Evolutionary conservation across 257 asterid genomes (phyloP).

Genomic region (Sherardia arvensis): DNA sequence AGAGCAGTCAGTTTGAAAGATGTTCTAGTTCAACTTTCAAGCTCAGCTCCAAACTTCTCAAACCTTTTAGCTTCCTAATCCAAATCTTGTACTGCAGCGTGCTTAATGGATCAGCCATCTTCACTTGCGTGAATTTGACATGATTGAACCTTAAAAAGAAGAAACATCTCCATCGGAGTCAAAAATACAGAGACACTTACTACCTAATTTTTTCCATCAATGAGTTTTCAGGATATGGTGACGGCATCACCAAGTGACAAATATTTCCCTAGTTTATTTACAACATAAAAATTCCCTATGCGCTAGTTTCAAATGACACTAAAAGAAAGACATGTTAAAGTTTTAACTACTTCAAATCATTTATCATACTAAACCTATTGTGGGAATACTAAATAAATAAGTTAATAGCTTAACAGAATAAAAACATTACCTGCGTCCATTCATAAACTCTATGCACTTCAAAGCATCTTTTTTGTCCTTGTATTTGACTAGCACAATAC

Average conservation of each 20-base stretch:
- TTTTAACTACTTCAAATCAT: no score
- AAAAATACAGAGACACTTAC: neutral
- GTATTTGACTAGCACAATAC: constrained; percentile 72
- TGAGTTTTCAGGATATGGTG: neutral
- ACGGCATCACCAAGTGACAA: neutral
- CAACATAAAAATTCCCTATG: neutral
- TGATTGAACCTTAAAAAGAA: constrained; percentile 67
- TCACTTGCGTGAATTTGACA: constrained; percentile 61
- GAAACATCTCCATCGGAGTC: neutral
- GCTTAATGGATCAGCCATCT: constrained; percentile 80
- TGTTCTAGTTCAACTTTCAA: constrained; percentile 54
- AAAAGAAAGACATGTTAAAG: neutral
- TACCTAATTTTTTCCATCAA: neutral
- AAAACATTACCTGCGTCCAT: constrained; percentile 70
- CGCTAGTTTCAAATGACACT: neutral
- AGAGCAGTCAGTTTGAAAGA: constrained; percentile 8
- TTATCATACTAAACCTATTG: neutral
- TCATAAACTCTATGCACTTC: constrained; percentile 85
- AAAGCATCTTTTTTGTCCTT: constrained; percentile 73
- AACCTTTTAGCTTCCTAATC: constrained; percentile 78
- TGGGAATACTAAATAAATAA: neutral
- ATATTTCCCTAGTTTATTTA: neutral
- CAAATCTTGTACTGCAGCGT: constrained; percentile 66
- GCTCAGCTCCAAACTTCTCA: constrained; percentile 88
- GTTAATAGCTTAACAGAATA: constrained; percentile 5